phyloP scores from a whole-genome alignment of 2,329 filamentous ascomycete genomes.

The Pyrenophora tritici-repentis region DNA sequence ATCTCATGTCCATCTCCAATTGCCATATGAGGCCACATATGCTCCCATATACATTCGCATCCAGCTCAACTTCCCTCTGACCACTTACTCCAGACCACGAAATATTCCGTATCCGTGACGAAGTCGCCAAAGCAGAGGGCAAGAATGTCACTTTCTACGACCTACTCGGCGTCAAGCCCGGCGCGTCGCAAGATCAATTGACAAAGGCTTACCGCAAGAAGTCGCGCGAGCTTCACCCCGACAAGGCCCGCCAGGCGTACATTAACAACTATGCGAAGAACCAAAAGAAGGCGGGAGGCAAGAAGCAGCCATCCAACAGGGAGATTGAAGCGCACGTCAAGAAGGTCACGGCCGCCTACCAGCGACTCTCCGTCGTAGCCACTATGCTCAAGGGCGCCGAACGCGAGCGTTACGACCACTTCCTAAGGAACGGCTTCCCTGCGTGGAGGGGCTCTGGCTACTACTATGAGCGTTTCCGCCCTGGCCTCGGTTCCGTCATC shows the following conservation, averaged over 20 bases:
- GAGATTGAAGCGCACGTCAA: conserved; percentile 82
- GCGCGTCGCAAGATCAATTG: conserved; percentile 83
- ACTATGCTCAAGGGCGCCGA: conserved; percentile 81
- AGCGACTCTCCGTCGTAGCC: conserved; percentile 80
- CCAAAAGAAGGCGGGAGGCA: conserved; percentile 58
- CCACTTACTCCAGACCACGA: conserved; percentile 73
- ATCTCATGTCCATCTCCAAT: neutral
- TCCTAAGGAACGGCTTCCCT: conserved; percentile 90
- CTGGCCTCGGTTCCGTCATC: conserved; percentile 84
- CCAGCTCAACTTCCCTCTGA: conserved; percentile 25
- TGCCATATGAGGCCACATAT: conserved; percentile 8
- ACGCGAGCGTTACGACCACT: conserved; percentile 92
- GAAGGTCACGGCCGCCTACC: conserved; percentile 79
- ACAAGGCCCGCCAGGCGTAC: conserved; percentile 90
- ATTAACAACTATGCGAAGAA: conserved; percentile 66
- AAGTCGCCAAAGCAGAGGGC: conserved; percentile 77
- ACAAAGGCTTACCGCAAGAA: conserved; percentile 93
- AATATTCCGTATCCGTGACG: conserved; percentile 94
- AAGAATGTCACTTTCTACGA: conserved; percentile 87
- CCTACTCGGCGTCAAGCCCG: conserved; percentile 76
- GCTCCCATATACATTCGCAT: conserved; percentile 16
- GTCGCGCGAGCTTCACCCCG: conserved; percentile 81
- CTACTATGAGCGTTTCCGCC: conserved; percentile 94
- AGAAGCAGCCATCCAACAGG: conserved; percentile 70
- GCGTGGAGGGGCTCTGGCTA: conserved; percentile 97